phyloP scores from a whole-genome alignment of 495 filamentous ascomycete genomes.

The Penicillium lividum region DNA sequence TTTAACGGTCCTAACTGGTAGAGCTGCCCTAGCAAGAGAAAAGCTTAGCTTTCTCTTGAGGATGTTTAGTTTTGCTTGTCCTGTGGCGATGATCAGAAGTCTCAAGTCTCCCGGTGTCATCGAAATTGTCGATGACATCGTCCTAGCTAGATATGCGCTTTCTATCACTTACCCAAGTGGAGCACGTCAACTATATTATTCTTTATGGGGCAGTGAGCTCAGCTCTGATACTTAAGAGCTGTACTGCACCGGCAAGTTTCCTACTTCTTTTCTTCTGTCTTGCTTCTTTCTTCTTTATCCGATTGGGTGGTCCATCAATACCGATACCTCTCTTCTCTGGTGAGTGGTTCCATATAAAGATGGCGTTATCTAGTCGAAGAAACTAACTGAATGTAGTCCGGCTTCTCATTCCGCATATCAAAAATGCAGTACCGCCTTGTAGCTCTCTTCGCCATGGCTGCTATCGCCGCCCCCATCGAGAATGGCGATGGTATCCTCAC shows the following conservation, averaged over 20 bases:
- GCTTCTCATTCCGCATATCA: background rate
- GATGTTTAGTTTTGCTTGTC: background rate
- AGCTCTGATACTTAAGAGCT: constrained; percentile 2
- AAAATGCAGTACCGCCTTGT: constrained; percentile 8
- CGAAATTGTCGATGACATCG: background rate
- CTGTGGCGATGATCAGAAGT: background rate
- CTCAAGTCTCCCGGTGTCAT: background rate
- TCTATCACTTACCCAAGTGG: background rate
- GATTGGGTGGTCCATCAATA: too few species aligned
- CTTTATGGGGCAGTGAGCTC: background rate
- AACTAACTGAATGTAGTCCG: too few species aligned
- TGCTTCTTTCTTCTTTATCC: too few species aligned
- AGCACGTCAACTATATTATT: constrained; percentile 1
- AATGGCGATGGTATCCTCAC: background rate
- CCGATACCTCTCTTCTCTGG: too few species aligned
- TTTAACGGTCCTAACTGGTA: background rate
- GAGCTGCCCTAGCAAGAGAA: too few species aligned
- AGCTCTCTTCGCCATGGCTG: constrained; percentile 12
- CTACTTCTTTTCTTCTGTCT: too few species aligned
- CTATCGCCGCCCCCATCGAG: constrained; percentile 6
- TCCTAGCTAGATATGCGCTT: background rate
- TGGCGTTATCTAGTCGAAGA: too few species aligned
- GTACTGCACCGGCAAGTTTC: too few species aligned
- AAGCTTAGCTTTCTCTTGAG: background rate
- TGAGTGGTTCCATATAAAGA: too few species aligned